phyloP scores from a whole-genome alignment of 495 filamentous ascomycete species.

The Tuber borchii region DNA sequence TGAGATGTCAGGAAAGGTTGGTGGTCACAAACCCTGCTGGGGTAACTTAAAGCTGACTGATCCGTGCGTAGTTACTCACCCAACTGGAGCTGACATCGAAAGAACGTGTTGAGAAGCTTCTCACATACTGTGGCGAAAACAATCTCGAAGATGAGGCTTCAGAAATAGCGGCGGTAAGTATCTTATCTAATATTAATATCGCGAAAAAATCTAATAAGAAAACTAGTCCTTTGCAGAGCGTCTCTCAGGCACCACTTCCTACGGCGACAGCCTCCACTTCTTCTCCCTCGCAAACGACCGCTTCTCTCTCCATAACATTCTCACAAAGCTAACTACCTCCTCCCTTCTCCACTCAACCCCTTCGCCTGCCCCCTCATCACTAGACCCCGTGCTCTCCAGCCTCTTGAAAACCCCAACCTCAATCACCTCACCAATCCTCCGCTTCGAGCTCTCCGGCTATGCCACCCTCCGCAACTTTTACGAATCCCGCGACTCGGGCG shows the following conservation, averaged over 20 bases:
- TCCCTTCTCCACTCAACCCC: constrained; percentile 33
- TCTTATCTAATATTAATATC: background rate
- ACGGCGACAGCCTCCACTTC: constrained; percentile 38
- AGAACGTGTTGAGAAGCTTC: constrained; percentile 35
- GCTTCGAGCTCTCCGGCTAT: constrained; percentile 40
- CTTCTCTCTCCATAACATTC: constrained; percentile 23
- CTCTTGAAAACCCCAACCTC: constrained; percentile 35
- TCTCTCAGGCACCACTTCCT: constrained; percentile 30
- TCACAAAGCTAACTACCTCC: constrained; percentile 26
- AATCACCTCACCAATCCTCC: constrained; percentile 29
- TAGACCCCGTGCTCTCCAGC: constrained; percentile 24
- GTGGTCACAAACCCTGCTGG: background rate
- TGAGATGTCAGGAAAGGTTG: constrained; percentile 33
- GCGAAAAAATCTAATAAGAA: background rate
- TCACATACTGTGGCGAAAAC: constrained; percentile 34
- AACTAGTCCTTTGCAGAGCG: constrained; percentile 34
- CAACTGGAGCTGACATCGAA: constrained; percentile 37
- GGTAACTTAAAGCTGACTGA: constrained; percentile 3
- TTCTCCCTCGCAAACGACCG: constrained; percentile 36
- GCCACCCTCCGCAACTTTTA: constrained; percentile 37
- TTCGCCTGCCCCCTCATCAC: constrained; percentile 15
- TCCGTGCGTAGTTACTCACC: constrained; percentile 25
- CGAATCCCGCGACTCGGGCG: constrained; percentile 21
- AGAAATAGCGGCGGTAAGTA: constrained; percentile 30
- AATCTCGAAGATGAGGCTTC: constrained; percentile 28